These are phyloP conservation scores for Cladorrhinum sp. DNA, from an alignment of 2,329 filamentous ascomycete species.

Conservation along the genomic window DNA sequence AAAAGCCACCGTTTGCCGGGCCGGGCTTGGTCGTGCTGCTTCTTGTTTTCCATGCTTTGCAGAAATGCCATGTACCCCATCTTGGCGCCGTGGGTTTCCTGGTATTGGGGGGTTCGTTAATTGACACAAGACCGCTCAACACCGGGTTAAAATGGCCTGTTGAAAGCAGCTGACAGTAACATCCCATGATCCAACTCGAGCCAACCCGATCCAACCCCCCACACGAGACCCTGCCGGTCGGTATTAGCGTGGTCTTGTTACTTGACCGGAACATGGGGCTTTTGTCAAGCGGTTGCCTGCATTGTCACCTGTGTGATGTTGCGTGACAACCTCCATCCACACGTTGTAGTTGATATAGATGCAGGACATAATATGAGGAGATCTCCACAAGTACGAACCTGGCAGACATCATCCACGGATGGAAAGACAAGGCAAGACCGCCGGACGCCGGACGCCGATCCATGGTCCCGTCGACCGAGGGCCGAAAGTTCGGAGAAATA, in stretches of 20 bases:
- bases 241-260: not conserved
- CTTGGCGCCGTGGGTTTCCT: not conserved
- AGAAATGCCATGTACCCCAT: not conserved
- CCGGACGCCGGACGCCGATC: not conserved
- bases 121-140: not conserved
- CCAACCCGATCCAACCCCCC: not conserved
- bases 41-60: not conserved
- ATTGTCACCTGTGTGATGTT: not conserved
- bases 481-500: not conserved
- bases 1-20: not conserved
- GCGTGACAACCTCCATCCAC: not conserved
- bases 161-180: conserved; percentile 4
- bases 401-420: not conserved
- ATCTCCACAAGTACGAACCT: not conserved
- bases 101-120: not conserved
- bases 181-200: conserved; percentile 3
- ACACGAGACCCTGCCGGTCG: not conserved
- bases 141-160: not conserved
- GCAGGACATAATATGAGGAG: not conserved
- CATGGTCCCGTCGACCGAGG: not conserved
- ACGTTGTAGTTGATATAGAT: not conserved
- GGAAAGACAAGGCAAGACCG: not conserved
- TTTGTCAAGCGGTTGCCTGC: not conserved
- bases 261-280: not conserved
- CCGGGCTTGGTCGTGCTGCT: not conserved